Evolutionary conservation across 176 grass and related monocot genomes (phyloP), one percentile per base, ranked within the genome.

Genomic region (Hordeum marinum): DNA sequence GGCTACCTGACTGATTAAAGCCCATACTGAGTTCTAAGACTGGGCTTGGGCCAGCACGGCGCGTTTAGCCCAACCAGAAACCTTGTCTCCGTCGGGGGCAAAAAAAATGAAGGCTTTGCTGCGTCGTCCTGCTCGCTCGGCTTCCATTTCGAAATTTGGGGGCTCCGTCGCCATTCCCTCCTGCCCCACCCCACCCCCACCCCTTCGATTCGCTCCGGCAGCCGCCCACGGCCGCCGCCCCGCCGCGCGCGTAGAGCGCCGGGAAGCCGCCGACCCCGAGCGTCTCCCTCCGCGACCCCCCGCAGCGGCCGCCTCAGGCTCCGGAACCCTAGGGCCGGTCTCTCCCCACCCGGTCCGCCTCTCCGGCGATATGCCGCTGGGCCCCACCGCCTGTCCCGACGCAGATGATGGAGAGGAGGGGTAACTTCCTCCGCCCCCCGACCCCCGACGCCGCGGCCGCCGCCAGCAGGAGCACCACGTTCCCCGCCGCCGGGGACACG

Each of bases 381-480:
- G 75, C 57, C 87, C 79, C 70, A 41, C 25, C 35, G 68, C 68
- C 67, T 52, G 26, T 64, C 58, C 68, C 39, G 62, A 42, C 76
- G 70, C 81, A 35, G 75, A 27, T 5, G 57, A 94, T 94, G 92
- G 92, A 97, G 83, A 89, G 63, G 85, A 97, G 85, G 90, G 91
- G 80, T 92, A 86, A 86, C n/a, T 93, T 92, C 89, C 85, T 86
- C 61, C 80, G 73, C 34, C 69, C 89, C 39, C 83, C 87, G 26
- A n/a, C 77, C 48, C 15, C 83, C 37, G 27, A 82, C 59, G 39
- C 31, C 78, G 43, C 11, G 59, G 15, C 21, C 35, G 21, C 21
- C 27, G 21, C 73, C 63, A 63, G 42, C 26, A 90, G 71, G 83
- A 55, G 81, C 37, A 10, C 31, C 59, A 40, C 81, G 37, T 63